Evolutionary conservation across 768 basidiomycete genomes (phyloP).

Genomic region (Melanogaster broomeanus): DNA sequence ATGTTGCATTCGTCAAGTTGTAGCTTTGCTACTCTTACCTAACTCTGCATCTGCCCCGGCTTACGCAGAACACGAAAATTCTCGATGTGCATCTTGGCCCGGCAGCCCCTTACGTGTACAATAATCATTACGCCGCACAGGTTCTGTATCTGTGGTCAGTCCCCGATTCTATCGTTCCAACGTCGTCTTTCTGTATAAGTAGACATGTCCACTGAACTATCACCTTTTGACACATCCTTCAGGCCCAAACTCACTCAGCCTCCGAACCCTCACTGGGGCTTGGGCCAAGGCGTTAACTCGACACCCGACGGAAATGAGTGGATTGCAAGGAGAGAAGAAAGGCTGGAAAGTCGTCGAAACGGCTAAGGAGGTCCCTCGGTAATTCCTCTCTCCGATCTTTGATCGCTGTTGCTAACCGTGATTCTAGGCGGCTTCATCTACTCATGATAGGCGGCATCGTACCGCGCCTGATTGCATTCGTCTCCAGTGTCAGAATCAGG

Average conservation of each 20-base stretch:
- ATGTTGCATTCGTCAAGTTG: no score
- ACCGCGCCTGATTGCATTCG: constrained; percentile 43
- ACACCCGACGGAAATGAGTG: constrained; percentile 30
- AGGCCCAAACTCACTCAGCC: constrained; percentile 24
- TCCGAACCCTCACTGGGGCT: constrained; percentile 34
- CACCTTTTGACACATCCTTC: constrained; percentile 18
- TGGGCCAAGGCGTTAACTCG: constrained; percentile 24
- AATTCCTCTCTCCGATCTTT: neutral
- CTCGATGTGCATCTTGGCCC: no score
- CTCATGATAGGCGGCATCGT: constrained; percentile 38
- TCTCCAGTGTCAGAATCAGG: constrained; percentile 35
- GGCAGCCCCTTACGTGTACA: no score
- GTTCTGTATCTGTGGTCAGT: no score
- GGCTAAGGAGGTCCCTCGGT: constrained; percentile 28
- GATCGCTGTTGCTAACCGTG: neutral
- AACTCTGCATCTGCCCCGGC: no score
- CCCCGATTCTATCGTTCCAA: no score
- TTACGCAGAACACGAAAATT: no score
- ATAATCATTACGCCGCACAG: no score
- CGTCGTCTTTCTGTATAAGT: no score
- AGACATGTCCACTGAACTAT: constrained; percentile 15
- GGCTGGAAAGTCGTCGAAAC: constrained; percentile 36
- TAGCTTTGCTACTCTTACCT: no score
- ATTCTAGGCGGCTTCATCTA: constrained; percentile 27
- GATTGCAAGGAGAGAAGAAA: constrained; percentile 33